A percentile compares a stretch with the other conserved stretches of the same genome.
These are phyloP conservation scores for Paraleonurus japonicus DNA, from an alignment of 257 asterid species.

Conservation along the genomic window DNA sequence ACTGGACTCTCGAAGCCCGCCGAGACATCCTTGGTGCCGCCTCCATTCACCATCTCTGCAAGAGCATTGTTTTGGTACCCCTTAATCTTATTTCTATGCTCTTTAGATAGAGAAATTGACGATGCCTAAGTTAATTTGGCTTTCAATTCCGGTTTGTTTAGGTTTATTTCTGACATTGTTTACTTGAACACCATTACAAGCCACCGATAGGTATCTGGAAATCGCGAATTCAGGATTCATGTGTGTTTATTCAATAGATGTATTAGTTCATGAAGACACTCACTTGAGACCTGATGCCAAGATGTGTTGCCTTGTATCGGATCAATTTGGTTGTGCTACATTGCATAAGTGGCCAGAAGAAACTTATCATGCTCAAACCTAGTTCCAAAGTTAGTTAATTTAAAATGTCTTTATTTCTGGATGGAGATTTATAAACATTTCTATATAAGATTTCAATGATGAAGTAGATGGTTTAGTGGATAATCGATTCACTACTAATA, in stretches of 20 bases:
- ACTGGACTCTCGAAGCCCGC: constrained; percentile 73
- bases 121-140: not conserved
- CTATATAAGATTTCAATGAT: not conserved
- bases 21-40: constrained; percentile 76
- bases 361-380: not conserved
- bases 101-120: not conserved
- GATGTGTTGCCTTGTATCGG: too few relatives aligned
- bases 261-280: not conserved
- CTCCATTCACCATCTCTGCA: constrained; percentile 92
- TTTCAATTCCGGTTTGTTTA: not conserved
- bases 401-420: not conserved
- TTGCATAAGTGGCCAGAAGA: not conserved
- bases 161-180: constrained; percentile 4
- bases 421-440: not conserved
- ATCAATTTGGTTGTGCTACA: too few relatives aligned
- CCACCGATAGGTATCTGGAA: not conserved
- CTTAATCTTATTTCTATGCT: not conserved
- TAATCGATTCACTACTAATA: not conserved
- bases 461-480: not conserved
- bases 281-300: too few relatives aligned
- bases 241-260: not conserved
- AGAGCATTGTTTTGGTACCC: constrained; percentile 93
- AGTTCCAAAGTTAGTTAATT: not conserved
- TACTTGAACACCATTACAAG: not conserved
- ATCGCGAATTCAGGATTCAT: not conserved